Evolutionary conservation across 805 yeast genomes (phyloP), one percentile per base, ranked within the genome.

Genomic region (Barnettozyma salicaria): DNA sequence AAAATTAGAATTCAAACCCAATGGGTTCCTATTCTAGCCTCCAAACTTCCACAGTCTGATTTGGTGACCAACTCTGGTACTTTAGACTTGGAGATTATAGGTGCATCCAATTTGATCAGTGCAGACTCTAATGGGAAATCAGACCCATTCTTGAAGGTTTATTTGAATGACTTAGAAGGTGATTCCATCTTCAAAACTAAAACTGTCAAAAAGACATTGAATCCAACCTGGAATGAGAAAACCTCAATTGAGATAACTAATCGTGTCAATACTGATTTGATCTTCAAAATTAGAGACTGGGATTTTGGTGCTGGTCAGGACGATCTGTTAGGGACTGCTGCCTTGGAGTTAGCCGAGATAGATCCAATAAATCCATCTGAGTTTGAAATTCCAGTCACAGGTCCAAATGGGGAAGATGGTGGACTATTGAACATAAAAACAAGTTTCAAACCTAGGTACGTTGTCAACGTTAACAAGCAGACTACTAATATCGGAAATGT

Each of bases 51-150:
- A 38, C 74, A 76, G 13, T 69, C 73, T 26, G 98, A 92, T 60
- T 67, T 82, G 29, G 74, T 80, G 44, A 72, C 80, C 33, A 82
- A 87, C 58, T 69, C 78, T 40, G 98, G 98, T 57, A 65, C 64
- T 20, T 60, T 90, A 47, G 68, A 67, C 17, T 68, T 88, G 24
- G 75, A 71, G 21, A 68, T 85, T 5, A 47, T 78, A 30, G 66
- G 68, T 33, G 97, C 92, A 3, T 70, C 70, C 12, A 74, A 74
- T 35, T 68, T 92, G 41, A 76, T 81, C 27, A 72, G 96, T 11
- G 94, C 89, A n/a, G 99, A 92, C 61, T 67, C 84, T 21, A 81
- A 80, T 49, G 97, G 97, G 34, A 82, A 83, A 57, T 86, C 96
- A 4, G 99, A 92, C 62, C 99, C 99, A 38, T 90, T 78, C 58